phyloP scores from a whole-genome alignment of 2,329 filamentous ascomycete genomes.

The Pseudomassariella vexata region DNA sequence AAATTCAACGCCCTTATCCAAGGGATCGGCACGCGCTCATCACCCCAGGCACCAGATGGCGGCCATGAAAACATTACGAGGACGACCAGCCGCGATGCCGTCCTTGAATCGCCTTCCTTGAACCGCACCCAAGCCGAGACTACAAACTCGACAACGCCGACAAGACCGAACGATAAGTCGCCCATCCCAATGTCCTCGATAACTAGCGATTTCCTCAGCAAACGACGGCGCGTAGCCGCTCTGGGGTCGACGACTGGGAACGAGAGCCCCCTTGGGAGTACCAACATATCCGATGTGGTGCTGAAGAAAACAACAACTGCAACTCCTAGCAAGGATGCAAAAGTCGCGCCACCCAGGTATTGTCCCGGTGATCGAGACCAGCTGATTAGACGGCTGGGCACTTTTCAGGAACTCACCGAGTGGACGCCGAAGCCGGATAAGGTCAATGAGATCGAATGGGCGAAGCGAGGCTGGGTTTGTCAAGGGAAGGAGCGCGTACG shows the following conservation, averaged over 20 bases:
- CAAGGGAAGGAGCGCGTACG: conserved; percentile 76
- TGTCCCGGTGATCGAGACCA: conserved; percentile 79
- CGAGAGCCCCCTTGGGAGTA: conserved; percentile 17
- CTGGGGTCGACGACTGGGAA: conserved; percentile 33
- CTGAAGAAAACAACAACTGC: conserved; percentile 32
- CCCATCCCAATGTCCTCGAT: conserved; percentile 14
- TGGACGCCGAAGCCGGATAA: conserved; percentile 90
- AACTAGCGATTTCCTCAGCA: conserved; percentile 40
- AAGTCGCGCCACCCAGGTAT: conserved; percentile 56
- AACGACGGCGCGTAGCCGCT: conserved; percentile 46
- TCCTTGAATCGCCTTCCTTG: conserved; percentile 12
- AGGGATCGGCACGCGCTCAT: conserved; percentile 48
- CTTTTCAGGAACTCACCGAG: conserved; percentile 83
- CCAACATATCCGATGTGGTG: conserved; percentile 34
- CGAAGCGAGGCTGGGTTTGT: conserved; percentile 87
- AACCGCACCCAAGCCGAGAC: conserved; percentile 14
- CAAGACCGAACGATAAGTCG: conserved; percentile 9
- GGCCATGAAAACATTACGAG: conserved; percentile 28
- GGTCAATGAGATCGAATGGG: conserved; percentile 90
- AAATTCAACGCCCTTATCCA: conserved; percentile 76
- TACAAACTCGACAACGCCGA: conserved; percentile 9
- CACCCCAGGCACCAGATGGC: conserved; percentile 29
- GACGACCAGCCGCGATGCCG: conserved; percentile 21
- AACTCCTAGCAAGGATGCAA: too few relatives aligned
- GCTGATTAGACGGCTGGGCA: conserved; percentile 74